Base-by-base conservation (phyloP, 192 early-diverging fungal genomes). In the Backusella parvicylindrica region DNA sequence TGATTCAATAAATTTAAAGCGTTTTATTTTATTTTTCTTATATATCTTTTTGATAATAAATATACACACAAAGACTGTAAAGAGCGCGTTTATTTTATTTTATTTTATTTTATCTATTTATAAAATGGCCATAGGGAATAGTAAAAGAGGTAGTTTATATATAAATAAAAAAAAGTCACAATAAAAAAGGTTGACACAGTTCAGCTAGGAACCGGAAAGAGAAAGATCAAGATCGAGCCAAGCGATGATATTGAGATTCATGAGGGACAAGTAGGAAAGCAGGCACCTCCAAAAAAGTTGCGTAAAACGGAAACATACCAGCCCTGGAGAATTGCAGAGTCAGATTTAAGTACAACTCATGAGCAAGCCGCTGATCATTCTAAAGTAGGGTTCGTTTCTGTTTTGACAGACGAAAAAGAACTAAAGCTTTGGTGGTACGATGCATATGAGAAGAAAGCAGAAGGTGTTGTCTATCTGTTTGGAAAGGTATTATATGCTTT, bases 401-500 rank as follows among this genome's bases (percentile, higher is more conserved):
- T 60, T 28, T 60, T 60, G 11, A 12, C 26, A 60, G 53, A 60
- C 23, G 21, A 60, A 1, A 60, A 28, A 1, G 26, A 60, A 1
- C 9, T 60, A 60, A 60, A 28, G 3, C 2, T 60, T 13, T 99
- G 88, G 83, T 99, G 96, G 96, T 84, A 97, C 36, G 98, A 99
- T 80, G 96, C 95, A 8, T 87, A 85, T 67, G 97, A 99, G 77
- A 88, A 88, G 53, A 41, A 32, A 49, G 65, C 66, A n/a, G 82
- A 89, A 65, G 96, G 96, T 1, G 72, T 79, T 30, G 86, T 99
- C 0, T 98, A 97, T 70, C 71, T 99, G 1, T 94, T 99, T 86
- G 98, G 95, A 72, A 99, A 99, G 84, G 77, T 78, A 68, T 23
- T n/a, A n/a, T n/a, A n/a, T n/a, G n/a, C n/a, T n/a, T n/a, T n/a